Conservation (phyloP, 352 stramenopile genomes). For the Blastocystis sp. region DNA sequence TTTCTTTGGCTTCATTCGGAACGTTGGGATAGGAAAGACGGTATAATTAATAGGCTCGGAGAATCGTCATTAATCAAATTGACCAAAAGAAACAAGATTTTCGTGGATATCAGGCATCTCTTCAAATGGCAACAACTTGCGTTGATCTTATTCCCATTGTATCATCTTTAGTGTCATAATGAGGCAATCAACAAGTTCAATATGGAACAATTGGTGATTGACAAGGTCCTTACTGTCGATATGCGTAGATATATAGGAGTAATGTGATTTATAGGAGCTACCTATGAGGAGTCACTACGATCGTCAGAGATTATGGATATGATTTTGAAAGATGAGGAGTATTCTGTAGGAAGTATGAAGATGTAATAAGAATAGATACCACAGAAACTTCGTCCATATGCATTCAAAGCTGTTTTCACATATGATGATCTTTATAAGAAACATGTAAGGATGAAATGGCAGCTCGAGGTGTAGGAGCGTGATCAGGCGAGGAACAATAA, state of each 20-base stretch:
- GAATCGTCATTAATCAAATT: background rate
- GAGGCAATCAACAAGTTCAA: slow-evolving; percentile 64
- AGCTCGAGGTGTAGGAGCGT: slow-evolving; percentile 10
- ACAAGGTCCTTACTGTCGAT: slow-evolving; percentile 3
- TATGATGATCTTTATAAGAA: slow-evolving; percentile 57
- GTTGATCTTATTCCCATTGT: background rate
- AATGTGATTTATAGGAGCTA: background rate
- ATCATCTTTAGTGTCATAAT: slow-evolving; percentile 63
- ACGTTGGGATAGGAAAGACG: background rate
- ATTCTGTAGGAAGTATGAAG: background rate
- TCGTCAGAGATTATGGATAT: slow-evolving; percentile 22
- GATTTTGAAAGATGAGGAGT: background rate
- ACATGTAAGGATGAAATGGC: background rate
- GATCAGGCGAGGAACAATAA: slow-evolving; percentile 58
- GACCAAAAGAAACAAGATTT: background rate
- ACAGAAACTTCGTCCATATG: background rate
- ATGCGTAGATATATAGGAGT: background rate
- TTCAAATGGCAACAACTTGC: slow-evolving; percentile 17
- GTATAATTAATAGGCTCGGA: background rate
- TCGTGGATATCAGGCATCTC: background rate
- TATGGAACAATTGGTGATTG: slow-evolving; percentile 36
- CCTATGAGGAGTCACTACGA: slow-evolving; percentile 9
- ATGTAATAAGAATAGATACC: background rate
- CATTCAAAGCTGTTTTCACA: background rate
- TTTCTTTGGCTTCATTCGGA: slow-evolving; percentile 31